A percentile compares a stretch with the other conserved stretches of the same genome.
These are phyloP conservation scores for Aspergillus alliaceus DNA, from an alignment of 2,329 filamentous ascomycete species.

Conservation along the genomic window DNA sequence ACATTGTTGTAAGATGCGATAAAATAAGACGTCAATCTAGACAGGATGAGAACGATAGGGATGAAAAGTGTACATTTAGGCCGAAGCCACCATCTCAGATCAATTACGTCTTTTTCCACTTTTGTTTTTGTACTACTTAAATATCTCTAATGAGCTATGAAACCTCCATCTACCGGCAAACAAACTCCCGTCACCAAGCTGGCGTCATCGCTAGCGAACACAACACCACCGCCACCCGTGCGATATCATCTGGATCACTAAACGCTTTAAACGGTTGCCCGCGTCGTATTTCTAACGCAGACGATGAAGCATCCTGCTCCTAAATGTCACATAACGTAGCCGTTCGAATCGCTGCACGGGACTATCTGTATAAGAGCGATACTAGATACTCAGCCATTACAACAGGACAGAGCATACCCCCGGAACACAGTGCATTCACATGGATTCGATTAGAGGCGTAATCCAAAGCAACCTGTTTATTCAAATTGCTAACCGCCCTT, in stretches of 20 bases:
- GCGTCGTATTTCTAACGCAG: conserved; percentile 7
- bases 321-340: conserved; percentile 18
- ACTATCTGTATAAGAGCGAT: background rate
- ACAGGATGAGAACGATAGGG: no score
- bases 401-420: conserved; percentile 31
- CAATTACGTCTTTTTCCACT: no score
- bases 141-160: conserved; percentile 27
- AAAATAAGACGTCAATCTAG: no score
- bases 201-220: conserved; percentile 50
- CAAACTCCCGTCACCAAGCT: conserved; percentile 47
- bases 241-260: conserved; percentile 36
- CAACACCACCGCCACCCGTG: conserved; percentile 44
- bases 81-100: no score
- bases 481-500: conserved; percentile 55
- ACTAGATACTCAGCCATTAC: background rate
- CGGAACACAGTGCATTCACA: conserved; percentile 56
- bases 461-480: conserved; percentile 50
- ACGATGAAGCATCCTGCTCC: background rate
- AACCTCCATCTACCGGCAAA: conserved; percentile 51
- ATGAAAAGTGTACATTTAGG: no score
- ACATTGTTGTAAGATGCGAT: no score
- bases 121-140: no score
- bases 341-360: conserved; percentile 24
- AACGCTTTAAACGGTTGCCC: conserved; percentile 28
- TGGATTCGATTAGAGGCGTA: conserved; percentile 52